Percentiles rank a stretch among this genome's conserved stretches.
Evolutionary conservation across 352 stramenopile genomes (phyloP).

Genomic region (Globisporangium okanoganense): DNA sequence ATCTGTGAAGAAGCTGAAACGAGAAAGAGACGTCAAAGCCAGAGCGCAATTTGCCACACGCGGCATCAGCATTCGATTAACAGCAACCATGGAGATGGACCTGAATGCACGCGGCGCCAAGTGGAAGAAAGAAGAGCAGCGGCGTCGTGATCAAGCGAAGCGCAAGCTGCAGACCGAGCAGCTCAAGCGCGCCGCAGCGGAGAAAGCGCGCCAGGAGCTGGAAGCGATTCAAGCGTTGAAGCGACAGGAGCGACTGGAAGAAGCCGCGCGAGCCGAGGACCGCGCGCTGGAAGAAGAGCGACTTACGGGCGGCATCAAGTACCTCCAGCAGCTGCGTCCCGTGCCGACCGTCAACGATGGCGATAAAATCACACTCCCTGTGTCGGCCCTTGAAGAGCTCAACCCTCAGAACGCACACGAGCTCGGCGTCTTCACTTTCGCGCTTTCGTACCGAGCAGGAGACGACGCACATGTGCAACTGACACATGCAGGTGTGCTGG

Average conservation of each 20-base stretch:
- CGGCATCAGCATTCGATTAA: background rate
- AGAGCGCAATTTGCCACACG: too few relatives aligned
- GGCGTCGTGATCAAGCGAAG: constrained; percentile 52
- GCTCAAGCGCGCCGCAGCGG: constrained; percentile 39
- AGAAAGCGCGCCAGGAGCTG: constrained; percentile 37
- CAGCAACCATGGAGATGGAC: constrained; percentile 60
- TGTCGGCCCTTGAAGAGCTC: constrained; percentile 70
- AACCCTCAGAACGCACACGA: constrained; percentile 77
- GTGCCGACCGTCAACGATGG: constrained; percentile 48
- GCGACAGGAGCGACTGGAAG: constrained; percentile 34
- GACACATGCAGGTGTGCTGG: constrained; percentile 74
- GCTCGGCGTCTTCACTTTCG: constrained; percentile 78
- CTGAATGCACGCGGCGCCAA: constrained; percentile 63
- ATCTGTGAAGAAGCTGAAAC: too few relatives aligned
- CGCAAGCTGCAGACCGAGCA: constrained; percentile 50
- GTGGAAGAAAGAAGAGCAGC: constrained; percentile 64
- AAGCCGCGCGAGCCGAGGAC: constrained; percentile 39
- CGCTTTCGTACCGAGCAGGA: constrained; percentile 39
- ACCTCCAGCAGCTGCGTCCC: constrained; percentile 40
- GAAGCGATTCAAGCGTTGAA: constrained; percentile 42
- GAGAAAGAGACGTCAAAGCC: too few relatives aligned
- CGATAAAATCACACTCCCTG: constrained; percentile 76
- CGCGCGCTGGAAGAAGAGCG: constrained; percentile 63
- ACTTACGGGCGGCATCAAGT: constrained; percentile 67
- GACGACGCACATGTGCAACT: constrained; percentile 19